Evolutionary conservation across 2,329 filamentous ascomycete species (phyloP).

Genomic region (Trichoderma afroharzianum): DNA sequence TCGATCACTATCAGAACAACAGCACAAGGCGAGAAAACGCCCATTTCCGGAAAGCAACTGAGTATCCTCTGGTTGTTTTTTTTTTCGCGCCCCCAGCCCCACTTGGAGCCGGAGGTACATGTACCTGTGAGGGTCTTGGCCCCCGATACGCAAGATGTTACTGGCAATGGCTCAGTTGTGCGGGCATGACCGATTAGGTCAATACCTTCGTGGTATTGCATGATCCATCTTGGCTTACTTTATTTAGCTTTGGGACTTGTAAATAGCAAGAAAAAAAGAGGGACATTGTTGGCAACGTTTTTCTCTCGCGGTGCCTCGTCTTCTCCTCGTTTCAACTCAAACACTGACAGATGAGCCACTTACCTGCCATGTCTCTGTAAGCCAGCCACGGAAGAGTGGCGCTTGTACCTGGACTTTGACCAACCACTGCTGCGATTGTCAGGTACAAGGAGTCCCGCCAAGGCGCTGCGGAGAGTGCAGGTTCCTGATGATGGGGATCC

Average conservation of each 20-base stretch:
- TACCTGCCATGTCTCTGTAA: not conserved
- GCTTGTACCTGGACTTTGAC: not conserved
- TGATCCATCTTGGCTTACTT: not conserved
- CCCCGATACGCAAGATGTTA: not conserved
- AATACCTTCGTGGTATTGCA: conserved; percentile 1
- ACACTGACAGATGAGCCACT: not conserved
- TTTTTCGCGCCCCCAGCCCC: not conserved
- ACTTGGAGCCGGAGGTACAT: not conserved
- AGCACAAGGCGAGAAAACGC: not conserved
- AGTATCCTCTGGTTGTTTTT: not conserved
- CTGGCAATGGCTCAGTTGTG: not conserved
- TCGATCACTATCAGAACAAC: not conserved
- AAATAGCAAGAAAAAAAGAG: not conserved
- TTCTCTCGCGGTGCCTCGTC: not conserved
- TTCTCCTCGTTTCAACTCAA: not conserved
- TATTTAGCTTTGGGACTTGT: not conserved
- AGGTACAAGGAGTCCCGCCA: not conserved
- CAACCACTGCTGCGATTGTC: not conserved
- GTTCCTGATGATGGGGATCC: conserved; percentile 5
- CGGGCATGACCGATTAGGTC: not conserved
- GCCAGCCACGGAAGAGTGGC: not conserved
- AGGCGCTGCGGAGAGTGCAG: not conserved
- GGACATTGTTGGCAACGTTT: not conserved
- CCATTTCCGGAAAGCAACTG: not conserved
- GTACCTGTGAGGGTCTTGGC: not conserved